These are phyloP conservation scores for Barnettozyma pratensis DNA, from an alignment of 805 yeast genomes.

Conservation along the genomic window DNA sequence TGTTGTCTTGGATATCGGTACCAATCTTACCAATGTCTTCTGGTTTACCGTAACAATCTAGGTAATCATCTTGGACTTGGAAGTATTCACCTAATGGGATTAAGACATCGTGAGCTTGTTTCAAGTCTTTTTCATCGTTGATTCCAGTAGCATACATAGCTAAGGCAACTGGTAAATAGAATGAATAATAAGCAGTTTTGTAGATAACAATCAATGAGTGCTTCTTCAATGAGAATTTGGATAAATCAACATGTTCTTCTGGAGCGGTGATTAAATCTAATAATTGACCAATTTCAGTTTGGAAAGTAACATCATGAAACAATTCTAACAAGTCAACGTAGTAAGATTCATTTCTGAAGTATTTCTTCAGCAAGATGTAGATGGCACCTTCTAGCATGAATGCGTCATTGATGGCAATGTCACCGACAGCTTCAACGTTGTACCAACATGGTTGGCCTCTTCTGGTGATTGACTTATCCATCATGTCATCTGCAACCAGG, in stretches of 20 bases:
- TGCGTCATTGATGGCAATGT: constrained; percentile 95
- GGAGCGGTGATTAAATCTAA: constrained; percentile 96
- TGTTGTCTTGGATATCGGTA: constrained; percentile 96
- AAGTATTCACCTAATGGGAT: constrained; percentile 97
- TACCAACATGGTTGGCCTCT: constrained; percentile 99
- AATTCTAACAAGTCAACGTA: constrained; percentile 88
- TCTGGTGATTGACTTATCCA: constrained; percentile 95
- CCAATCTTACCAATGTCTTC: constrained; percentile 98
- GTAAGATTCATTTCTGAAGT: constrained; percentile 76
- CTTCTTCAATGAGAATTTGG: constrained; percentile 79
- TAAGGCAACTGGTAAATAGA: constrained; percentile 94
- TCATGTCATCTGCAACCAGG: constrained; percentile 96
- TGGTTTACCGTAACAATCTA: constrained; percentile 97
- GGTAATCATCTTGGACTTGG: constrained; percentile 97
- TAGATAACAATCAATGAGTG: constrained; percentile 93
- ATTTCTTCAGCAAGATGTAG: constrained; percentile 80
- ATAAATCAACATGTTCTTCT: constrained; percentile 86
- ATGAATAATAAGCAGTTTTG: constrained; percentile 97
- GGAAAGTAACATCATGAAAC: constrained; percentile 96
- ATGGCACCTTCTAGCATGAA: constrained; percentile 96
- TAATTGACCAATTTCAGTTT: constrained; percentile 95
- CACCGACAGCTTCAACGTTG: constrained; percentile 69
- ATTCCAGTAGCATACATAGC: constrained; percentile 93
- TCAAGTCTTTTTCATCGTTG: constrained; percentile 62
- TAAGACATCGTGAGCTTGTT: constrained; percentile 82